These are phyloP conservation scores for Sambucus nigra DNA, from an alignment of 129 eudicot species.

Conservation along the genomic window DNA sequence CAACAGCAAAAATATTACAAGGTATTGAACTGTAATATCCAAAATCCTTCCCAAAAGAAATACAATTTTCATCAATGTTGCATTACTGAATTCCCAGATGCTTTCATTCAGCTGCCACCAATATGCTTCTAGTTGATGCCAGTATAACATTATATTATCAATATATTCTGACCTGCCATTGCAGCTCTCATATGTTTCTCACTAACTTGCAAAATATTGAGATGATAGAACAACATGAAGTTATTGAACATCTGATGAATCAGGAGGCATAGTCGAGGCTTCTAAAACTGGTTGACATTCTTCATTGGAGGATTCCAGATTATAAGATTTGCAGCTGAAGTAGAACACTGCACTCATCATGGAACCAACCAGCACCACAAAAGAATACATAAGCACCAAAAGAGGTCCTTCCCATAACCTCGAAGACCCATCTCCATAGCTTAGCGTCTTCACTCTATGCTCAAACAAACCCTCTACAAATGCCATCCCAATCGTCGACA, in stretches of 20 bases:
- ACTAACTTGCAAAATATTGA: no score
- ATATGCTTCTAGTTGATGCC: not conserved
- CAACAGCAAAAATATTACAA: conserved; percentile 14
- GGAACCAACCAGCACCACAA: conserved; percentile 74
- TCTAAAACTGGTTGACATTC: conserved; percentile 73
- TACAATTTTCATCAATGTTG: conserved; percentile 9
- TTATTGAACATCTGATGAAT: conserved; percentile 24
- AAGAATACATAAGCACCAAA: conserved; percentile 85
- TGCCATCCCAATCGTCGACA: conserved; percentile 80
- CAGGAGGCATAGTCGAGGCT: conserved; percentile 37
- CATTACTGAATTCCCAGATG: conserved; percentile 4
- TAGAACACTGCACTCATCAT: conserved; percentile 90
- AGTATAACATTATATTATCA: not conserved
- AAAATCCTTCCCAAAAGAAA: conserved; percentile 8
- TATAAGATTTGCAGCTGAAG: conserved; percentile 89
- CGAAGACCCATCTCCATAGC: conserved; percentile 94
- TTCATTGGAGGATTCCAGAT: conserved; percentile 53
- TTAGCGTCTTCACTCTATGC: conserved; percentile 82
- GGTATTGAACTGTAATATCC: conserved; percentile 8
- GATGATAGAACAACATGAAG: not conserved
- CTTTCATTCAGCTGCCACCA: conserved; percentile 1
- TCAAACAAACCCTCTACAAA: conserved; percentile 87
- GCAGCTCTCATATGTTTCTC: conserved; percentile 1
- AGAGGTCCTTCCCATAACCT: conserved; percentile 99
- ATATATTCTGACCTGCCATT: not conserved